Conservation (phyloP, 1,284 basidiomycete species). For the Leccinum angustisporum region DNA sequence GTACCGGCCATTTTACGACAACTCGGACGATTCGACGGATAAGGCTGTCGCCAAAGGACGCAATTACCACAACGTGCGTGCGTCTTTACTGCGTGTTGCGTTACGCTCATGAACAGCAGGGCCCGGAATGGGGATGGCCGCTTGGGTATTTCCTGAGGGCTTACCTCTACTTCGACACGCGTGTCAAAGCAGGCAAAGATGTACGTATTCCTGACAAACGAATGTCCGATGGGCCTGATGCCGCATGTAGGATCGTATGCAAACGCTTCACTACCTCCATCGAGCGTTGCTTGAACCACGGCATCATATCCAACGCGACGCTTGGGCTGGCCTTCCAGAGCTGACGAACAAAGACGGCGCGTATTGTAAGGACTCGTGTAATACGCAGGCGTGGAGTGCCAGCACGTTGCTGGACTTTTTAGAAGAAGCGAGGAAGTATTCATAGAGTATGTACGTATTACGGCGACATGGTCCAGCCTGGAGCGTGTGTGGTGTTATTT, state of each 20-base stretch:
- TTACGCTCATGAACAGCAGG: conserved; percentile 40
- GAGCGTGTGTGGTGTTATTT: conserved; percentile 28
- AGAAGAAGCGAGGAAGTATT: conserved; percentile 58
- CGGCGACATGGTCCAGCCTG: neutral
- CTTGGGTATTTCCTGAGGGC: conserved; percentile 94
- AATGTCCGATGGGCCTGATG: neutral
- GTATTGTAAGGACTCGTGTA: conserved; percentile 84
- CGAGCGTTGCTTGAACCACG: conserved; percentile 68
- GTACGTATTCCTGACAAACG: conserved; percentile 44
- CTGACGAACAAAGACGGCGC: conserved; percentile 82
- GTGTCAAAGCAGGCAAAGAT: conserved; percentile 58
- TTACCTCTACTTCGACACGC: conserved; percentile 82
- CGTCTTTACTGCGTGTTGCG: conserved; percentile 2
- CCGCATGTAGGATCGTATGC: conserved; percentile 53
- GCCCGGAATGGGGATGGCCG: conserved; percentile 93
- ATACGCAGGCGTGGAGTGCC: conserved; percentile 91
- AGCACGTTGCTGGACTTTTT: conserved; percentile 87
- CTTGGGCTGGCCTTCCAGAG: conserved; percentile 92
- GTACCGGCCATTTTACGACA: conserved; percentile 89
- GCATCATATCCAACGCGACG: conserved; percentile 72
- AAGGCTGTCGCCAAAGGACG: conserved; percentile 83
- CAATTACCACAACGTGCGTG: conserved; percentile 79
- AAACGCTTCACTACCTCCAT: conserved; percentile 80
- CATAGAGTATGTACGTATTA: conserved; percentile 8
- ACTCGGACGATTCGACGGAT: conserved; percentile 86